Evolutionary conservation across 768 basidiomycete species (phyloP).

Genomic region (Russula ochroleuca): DNA sequence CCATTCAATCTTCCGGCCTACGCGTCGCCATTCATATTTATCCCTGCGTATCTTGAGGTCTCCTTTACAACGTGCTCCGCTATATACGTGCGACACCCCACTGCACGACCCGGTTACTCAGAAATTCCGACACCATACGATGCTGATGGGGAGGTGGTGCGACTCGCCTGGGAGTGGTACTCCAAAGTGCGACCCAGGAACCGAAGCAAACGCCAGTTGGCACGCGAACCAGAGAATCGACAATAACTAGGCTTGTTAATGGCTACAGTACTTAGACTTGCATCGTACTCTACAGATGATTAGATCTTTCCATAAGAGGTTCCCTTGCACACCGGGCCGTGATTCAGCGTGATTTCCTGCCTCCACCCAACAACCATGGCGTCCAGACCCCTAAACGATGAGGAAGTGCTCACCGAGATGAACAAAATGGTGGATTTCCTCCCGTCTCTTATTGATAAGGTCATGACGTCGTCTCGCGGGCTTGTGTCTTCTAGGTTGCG

Average conservation of each 20-base stretch:
- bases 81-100: constrained; percentile 92
- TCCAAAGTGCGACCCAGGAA: constrained; percentile 63
- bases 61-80: constrained; percentile 87
- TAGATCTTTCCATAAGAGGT: not conserved
- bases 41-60: constrained; percentile 86
- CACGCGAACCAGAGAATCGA: constrained; percentile 27
- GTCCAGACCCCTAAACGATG: constrained; percentile 81
- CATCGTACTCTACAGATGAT: not conserved
- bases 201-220: constrained; percentile 28
- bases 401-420: constrained; percentile 95
- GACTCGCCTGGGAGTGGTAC: constrained; percentile 97
- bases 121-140: constrained; percentile 96
- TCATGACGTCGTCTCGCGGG: constrained; percentile 3
- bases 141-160: constrained; percentile 89
- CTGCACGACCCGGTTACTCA: constrained; percentile 91
- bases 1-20: constrained; percentile 84
- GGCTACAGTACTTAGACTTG: not conserved
- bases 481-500: constrained; percentile 53
- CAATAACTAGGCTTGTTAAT: constrained; percentile 23
- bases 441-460: constrained; percentile 28
- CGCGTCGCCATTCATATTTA: constrained; percentile 87
- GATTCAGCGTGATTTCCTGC: not conserved
- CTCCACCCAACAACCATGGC: constrained; percentile 45
- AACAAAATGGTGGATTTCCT: constrained; percentile 82
- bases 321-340: not conserved